Conservation (phyloP, 306 rosid genomes). For the Adenanthera pavonina region DNA sequence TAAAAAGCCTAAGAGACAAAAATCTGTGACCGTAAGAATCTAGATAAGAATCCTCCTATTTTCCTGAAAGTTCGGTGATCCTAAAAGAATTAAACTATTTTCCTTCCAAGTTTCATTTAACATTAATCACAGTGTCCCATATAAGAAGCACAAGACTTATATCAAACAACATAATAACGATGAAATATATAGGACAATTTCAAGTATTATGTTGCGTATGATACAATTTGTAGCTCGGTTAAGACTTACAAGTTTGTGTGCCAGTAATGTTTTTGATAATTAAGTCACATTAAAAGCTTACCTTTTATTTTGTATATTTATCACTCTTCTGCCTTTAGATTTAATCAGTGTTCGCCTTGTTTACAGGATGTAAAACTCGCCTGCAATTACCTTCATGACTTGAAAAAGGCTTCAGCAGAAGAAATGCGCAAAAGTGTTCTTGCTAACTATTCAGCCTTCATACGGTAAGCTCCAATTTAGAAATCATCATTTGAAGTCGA, state of each 20-base stretch:
- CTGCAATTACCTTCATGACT: slow-evolving; percentile 66
- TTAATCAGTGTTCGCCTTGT: slow-evolving; percentile 5
- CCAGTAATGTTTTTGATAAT: slow-evolving; percentile 7
- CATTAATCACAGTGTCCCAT: neutral
- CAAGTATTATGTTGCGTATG: neutral
- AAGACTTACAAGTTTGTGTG: neutral
- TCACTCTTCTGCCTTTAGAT: slow-evolving; percentile 1
- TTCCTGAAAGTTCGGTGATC: neutral
- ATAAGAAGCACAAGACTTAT: neutral
- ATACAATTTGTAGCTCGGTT: neutral
- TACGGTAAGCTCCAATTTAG: slow-evolving; percentile 56
- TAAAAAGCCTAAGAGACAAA: neutral
- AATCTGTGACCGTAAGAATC: neutral
- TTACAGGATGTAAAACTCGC: slow-evolving; percentile 79
- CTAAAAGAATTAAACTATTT: slow-evolving; percentile 1
- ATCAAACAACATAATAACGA: neutral
- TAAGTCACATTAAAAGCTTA: neutral
- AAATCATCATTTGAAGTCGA: neutral
- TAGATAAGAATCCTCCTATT: neutral
- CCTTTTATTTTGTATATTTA: neutral
- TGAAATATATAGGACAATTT: neutral
- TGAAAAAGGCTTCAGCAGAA: slow-evolving; percentile 96
- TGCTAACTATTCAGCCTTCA: slow-evolving; percentile 88
- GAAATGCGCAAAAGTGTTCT: slow-evolving; percentile 97
- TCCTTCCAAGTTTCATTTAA: slow-evolving; percentile 9